Base-by-base conservation (phyloP, 192 early-diverging fungal species). In the Tieghemiomyces parasiticus region DNA sequence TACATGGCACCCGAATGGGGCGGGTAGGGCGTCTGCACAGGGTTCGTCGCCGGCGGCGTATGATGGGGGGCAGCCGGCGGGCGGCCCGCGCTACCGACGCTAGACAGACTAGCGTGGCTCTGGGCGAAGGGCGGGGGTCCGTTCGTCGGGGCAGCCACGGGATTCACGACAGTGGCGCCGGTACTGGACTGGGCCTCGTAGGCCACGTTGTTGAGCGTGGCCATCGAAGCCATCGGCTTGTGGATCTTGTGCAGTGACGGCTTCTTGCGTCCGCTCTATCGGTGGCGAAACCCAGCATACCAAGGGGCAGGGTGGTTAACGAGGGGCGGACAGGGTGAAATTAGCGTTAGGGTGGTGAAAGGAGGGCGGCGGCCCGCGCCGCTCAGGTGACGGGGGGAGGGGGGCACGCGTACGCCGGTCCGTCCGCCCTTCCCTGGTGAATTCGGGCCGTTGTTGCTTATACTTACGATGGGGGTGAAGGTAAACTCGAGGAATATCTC, bases 401-500 rank as follows among this genome's bases (percentile, higher is more conserved):
- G 46, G 19, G 8, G 3, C 20, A 47, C 46, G 46, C 1, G 25
- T 22, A 24, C 46, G 25, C 2, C 46, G 25, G 8, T 22, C 19
- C 19, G 46, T 3, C 46, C 46, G 25, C 2, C 2, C 46, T 19
- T 19, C 19, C 25, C 20, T 6, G 46, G 46, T 47, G 46, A 6
- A 24, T 19, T 47, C 46, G 25, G 20, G 46, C 46, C 25, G 46
- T 19, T 47, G 46, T 47, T 47, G 46, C 46, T 47, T 47, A 47
- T 63, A 26, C 74, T 66, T 29, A 61, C 68, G 38, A 62, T 68
- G 32, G 68, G 71, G 13, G 64, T 73, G 38, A 59, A 76, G 3
- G 71, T 73, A 38, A 76, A 68, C 46, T 73, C 74, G 38, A 76
- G 49, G 50, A 73, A 73, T 4, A 76, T 59, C 30, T 70, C 64